A percentile compares a stretch with the other conserved stretches of the same genome.
Evolutionary conservation across 192 early-diverging fungal genomes (phyloP).

Genomic region (Backusella morwellensis): DNA sequence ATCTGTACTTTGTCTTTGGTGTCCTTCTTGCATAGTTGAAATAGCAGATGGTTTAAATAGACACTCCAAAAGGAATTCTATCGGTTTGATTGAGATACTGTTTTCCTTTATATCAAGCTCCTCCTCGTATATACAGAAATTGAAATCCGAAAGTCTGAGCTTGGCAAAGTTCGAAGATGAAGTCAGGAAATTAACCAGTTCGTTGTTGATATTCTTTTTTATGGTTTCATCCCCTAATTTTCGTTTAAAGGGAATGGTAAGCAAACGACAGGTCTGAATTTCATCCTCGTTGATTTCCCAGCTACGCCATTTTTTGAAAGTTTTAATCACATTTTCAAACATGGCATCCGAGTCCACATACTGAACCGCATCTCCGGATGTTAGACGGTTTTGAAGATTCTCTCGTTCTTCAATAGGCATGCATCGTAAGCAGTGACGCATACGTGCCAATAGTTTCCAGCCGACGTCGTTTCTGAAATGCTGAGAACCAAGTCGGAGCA

Average conservation of each 20-base stretch:
- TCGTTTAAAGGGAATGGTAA: slow-evolving; percentile 45
- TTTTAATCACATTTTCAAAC: slow-evolving; percentile 41
- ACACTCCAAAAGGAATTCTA: slow-evolving; percentile 42
- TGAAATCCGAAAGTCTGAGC: slow-evolving; percentile 38
- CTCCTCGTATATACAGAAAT: slow-evolving; percentile 50
- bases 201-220: slow-evolving; percentile 9
- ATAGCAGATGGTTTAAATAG: slow-evolving; percentile 27
- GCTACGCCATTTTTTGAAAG: slow-evolving; percentile 56
- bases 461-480: slow-evolving; percentile 66
- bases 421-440: slow-evolving; percentile 55
- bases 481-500: slow-evolving; percentile 60
- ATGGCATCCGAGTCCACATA: slow-evolving; percentile 39
- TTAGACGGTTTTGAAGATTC: slow-evolving; percentile 41
- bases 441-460: slow-evolving; percentile 71
- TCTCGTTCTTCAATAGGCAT: slow-evolving; percentile 38
- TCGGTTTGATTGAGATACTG: slow-evolving; percentile 32
- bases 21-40: background rate
- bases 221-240: background rate
- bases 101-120: slow-evolving; percentile 44
- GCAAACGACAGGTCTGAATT: slow-evolving; percentile 41
- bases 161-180: slow-evolving; percentile 38
- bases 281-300: slow-evolving; percentile 60
- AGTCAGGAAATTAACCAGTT: slow-evolving; percentile 33
- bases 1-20: background rate
- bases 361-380: slow-evolving; percentile 35